Conservation (phyloP, 768 basidiomycete species). For the button mushroom (Agaricus bisporus) region DNA sequence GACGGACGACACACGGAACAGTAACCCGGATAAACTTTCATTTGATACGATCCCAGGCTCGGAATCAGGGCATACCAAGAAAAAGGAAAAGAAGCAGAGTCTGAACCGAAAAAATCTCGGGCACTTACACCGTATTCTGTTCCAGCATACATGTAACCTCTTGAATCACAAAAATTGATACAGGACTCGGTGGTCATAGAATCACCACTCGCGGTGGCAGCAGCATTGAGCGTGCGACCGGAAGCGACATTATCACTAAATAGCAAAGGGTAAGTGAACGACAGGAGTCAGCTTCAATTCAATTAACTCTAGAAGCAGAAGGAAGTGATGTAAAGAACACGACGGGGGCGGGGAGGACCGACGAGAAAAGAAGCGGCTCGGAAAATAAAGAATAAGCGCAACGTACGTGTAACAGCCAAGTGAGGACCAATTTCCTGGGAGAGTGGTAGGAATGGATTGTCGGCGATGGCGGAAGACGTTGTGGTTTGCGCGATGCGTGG, state of each 20-base stretch:
- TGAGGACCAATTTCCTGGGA: slow-evolving; percentile 52
- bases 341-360: background rate
- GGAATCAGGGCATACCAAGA: background rate
- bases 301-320: slow-evolving; percentile 5
- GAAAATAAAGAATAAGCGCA: background rate
- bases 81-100: background rate
- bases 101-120: background rate
- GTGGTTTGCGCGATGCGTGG: slow-evolving; percentile 19
- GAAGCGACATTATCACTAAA: slow-evolving; percentile 46
- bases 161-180: slow-evolving; percentile 40
- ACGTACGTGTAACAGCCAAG: slow-evolving; percentile 59
- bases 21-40: background rate
- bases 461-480: slow-evolving; percentile 26
- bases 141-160: slow-evolving; percentile 58
- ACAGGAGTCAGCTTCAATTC: background rate
- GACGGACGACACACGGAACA: background rate
- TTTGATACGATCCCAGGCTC: background rate
- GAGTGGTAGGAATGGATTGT: slow-evolving; percentile 31
- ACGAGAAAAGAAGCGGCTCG: background rate
- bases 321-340: slow-evolving; percentile 5
- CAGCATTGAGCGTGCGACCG: slow-evolving; percentile 50
- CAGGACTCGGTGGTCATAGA: slow-evolving; percentile 58
- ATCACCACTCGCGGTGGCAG: slow-evolving; percentile 35
- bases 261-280: background rate
- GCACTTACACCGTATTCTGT: slow-evolving; percentile 45